Evolutionary conservation across 225 moss, liverwort and hornwort genomes (phyloP).

Genomic region (Takakia lepidozioides): DNA sequence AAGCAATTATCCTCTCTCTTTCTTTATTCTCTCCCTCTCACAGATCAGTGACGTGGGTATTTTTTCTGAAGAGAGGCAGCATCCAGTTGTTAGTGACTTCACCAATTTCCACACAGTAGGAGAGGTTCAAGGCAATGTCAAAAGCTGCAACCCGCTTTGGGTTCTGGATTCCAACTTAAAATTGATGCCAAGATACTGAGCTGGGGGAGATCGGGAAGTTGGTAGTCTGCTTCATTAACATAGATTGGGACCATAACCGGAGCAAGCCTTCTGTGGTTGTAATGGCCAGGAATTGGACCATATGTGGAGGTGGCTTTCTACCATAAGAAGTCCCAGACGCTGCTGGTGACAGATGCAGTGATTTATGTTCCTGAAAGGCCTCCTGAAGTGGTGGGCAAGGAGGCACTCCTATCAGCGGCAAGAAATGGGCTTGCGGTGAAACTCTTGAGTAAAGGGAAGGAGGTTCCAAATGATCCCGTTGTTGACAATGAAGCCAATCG

Average conservation of each 20-base stretch:
- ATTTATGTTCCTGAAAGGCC: conserved; percentile 84
- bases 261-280: no score
- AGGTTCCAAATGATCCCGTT: conserved; percentile 69
- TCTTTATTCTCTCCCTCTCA: background rate
- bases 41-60: no score
- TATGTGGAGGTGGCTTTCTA: conserved; percentile 96
- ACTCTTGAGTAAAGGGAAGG: conserved; percentile 68
- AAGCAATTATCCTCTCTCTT: conserved; percentile 9
- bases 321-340: conserved; percentile 62
- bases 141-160: no score
- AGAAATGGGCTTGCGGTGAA: conserved; percentile 90
- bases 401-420: conserved; percentile 67
- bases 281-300: conserved; percentile 96
- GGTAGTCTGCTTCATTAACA: no score
- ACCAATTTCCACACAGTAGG: no score
- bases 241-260: no score
- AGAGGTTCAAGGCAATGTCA: no score
- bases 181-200: no score
- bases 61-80: no score
- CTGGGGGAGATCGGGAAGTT: no score
- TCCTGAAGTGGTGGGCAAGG: conserved; percentile 63
- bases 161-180: no score
- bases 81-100: no score
- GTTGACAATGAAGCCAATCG: conserved; percentile 64
- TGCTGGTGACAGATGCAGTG: conserved; percentile 96